Evolutionary conservation across 805 yeast genomes (phyloP), one percentile per base, ranked within the genome.

Genomic region (Zygotorulaspora sp.): DNA sequence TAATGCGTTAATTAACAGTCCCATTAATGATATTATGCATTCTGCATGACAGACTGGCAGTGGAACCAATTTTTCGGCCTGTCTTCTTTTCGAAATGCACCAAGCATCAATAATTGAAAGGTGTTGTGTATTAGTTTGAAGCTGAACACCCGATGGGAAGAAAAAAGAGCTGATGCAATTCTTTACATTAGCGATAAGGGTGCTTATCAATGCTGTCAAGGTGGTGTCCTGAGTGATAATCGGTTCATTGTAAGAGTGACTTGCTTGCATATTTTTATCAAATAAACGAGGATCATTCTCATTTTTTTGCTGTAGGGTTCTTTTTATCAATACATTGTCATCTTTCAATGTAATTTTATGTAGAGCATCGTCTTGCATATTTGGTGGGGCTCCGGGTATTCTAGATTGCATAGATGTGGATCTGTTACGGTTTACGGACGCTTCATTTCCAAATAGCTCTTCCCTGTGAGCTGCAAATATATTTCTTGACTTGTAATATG

Each of bases 31-130:
- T 9, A 82, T 56, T 2, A 83, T 69, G 34, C 81, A 72, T 13
- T 81, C 75, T 0, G 85, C 74, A 52, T 80, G 78, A 4, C 84
- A 84, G 38, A 72, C 74, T 1, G 85, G 78, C 35, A 78, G 70
- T n/a, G 78, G 69, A 2, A 80, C 68, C 24, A 86, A 61, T 15
- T 74, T 70, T 42, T 77, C 77, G 1, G 86, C 74, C 46, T 80
- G 86, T 49, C 75, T 62, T 36, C 64, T 43, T 36, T 58, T 58
- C 2, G 60, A 57, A 5, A 55, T 37, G 30, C 49, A 45, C 61
- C 61, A 59, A 2, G 47, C 43, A 24, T 54, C 59, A 20, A 55
- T 46, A 16, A 56, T 32, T 1, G 61, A 51, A n/a, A 54, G 36
- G 20, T 38, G 43, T n/a, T 45, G 41, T 16, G 36, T 26, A 11